Base-by-base conservation (phyloP, 345 rosid genomes). In the Rubroshorea leprosula region DNA sequence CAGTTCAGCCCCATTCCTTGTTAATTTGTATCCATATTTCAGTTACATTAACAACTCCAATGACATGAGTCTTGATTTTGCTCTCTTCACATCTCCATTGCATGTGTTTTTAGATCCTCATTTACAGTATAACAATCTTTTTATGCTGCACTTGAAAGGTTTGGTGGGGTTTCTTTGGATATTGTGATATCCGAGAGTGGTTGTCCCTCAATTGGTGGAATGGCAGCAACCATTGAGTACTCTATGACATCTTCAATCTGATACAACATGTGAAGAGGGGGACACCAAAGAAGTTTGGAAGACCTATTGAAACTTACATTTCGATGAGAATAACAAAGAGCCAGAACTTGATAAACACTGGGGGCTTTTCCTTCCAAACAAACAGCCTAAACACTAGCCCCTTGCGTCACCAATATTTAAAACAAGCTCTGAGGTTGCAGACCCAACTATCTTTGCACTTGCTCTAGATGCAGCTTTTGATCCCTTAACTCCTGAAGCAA, bases 151-250 rank as follows among this genome's bases (percentile, higher is more conserved):
- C 43, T 68, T 1, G 76, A 72, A 4, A 63, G 55, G 22, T 31
- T 55, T 3, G 69, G 66, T 0, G 73, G 72, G 1, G 55, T 43
- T 4, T 63, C 72, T 47, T 45, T 72, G 4, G 47, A 58, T 0
- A 61, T 72, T 17, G 76, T 68, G 0, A 63, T 72, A 12, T 72
- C 76, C 4, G 76, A 72, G 56, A 72, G 69, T 5, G 76, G 76
- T 0, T 72, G 76, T 72, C 76, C 76, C 23, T 68, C 76, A 0
- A 54, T 35, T 21, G 76, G 76, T 0, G 76, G 69, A 24, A 47
- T 0, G 57, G 72, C 62, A 0, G 62, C 76, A 0, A 63, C 2
- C 41, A 38, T 48, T 23, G 69, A 66, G 8, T 68, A 68, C 31
- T 72, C 76, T 0, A 19, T 60, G 8, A 43, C 54, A 49, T 58